A percentile compares a stretch with the other conserved stretches of the same genome.
phyloP scores from a whole-genome alignment of 31 red algal species.

The Pterothamnion heteromorphum region DNA sequence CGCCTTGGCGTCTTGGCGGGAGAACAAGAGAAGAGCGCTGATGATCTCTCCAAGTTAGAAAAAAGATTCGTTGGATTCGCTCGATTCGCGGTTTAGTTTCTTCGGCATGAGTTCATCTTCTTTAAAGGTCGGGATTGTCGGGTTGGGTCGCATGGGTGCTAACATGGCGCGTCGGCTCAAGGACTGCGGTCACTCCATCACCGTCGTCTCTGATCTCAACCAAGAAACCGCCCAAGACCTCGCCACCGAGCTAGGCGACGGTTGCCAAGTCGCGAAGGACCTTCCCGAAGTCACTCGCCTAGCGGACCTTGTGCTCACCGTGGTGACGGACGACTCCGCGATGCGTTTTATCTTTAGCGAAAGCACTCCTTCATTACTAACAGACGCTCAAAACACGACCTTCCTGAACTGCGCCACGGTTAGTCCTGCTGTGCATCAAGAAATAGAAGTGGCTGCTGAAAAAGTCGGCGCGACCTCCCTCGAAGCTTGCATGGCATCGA shows the following conservation, averaged over 20 bases:
- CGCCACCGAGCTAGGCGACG: neutral
- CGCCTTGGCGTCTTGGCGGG: no score
- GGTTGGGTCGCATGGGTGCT: conserved; percentile 31
- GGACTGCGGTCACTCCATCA: neutral
- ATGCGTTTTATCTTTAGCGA: conserved; percentile 10
- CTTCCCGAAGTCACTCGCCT: neutral
- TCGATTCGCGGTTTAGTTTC: no score
- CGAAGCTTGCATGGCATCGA: conserved; percentile 27
- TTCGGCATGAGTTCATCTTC: no score
- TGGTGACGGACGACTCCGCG: neutral
- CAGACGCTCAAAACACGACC: neutral
- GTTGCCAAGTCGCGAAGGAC: neutral
- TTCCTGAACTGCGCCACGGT: conserved; percentile 41
- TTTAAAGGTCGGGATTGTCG: conserved; percentile 29
- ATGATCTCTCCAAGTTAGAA: no score
- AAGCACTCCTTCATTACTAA: neutral
- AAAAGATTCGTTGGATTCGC: no score
- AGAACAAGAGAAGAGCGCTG: no score
- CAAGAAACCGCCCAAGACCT: neutral
- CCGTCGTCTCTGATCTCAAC: neutral
- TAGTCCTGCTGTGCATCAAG: neutral
- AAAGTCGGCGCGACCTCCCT: neutral
- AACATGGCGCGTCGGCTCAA: conserved; percentile 32
- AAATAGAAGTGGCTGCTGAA: neutral
- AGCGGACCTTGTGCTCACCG: conserved; percentile 18